Evolutionary conservation across 2,329 filamentous ascomycete genomes (phyloP).

Genomic region (Cryphonectria naterciae): DNA sequence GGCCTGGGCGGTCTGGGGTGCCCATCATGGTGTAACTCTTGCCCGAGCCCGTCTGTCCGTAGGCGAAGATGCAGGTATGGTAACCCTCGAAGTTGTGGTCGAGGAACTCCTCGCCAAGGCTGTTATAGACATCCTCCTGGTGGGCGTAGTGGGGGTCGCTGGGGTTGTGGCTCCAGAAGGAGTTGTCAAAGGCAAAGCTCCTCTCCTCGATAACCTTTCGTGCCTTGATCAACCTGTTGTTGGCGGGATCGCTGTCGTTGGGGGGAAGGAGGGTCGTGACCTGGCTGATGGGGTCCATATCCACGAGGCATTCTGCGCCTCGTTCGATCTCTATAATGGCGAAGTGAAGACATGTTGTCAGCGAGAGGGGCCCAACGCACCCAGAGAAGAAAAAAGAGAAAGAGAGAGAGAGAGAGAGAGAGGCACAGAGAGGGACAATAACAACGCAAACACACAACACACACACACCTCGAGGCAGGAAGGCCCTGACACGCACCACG

Average conservation of each 20-base stretch:
- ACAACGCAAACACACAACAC: background rate
- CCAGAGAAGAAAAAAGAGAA: no score
- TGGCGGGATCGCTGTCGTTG: conserved; percentile 52
- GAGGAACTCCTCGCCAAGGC: conserved; percentile 91
- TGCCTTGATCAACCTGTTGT: conserved; percentile 59
- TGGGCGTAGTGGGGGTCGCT: conserved; percentile 83
- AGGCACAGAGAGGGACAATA: background rate
- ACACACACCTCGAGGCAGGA: conserved; percentile 71
- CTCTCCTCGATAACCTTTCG: conserved; percentile 85
- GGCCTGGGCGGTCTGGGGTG: conserved; percentile 77
- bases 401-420: background rate
- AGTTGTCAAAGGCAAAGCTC: conserved; percentile 94
- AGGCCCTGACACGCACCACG: conserved; percentile 79
- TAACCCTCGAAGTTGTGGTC: conserved; percentile 99
- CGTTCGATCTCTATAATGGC: conserved; percentile 72
- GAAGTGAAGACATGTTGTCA: background rate
- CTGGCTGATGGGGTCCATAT: conserved; percentile 88
- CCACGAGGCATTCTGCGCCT: conserved; percentile 81
- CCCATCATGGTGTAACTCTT: conserved; percentile 99
- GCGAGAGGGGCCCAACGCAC: background rate
- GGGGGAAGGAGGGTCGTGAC: conserved; percentile 73
- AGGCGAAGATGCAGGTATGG: conserved; percentile 98
- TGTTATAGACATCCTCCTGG: conserved; percentile 93
- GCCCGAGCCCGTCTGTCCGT: conserved; percentile 95
- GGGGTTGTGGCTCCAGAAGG: conserved; percentile 92